Conservation (phyloP, 176 grass and related monocot species). For the Thalia dealbata region DNA sequence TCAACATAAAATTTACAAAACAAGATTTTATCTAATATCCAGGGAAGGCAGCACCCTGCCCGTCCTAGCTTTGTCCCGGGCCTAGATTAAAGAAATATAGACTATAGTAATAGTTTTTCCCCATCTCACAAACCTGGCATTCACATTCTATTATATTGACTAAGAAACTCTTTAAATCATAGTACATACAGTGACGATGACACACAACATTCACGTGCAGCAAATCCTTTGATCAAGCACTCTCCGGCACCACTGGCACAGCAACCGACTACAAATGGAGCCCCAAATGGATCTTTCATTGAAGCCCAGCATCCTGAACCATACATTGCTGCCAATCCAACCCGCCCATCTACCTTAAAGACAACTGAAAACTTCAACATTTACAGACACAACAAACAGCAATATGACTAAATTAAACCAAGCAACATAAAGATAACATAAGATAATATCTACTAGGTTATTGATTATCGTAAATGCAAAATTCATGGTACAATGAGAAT, state of each 20-base stretch:
- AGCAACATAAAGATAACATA: not conserved
- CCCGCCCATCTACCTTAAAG: conserved; percentile 71
- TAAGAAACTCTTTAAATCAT: not conserved
- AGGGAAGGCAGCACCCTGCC: not conserved
- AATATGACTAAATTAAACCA: not conserved
- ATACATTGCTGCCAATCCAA: conserved; percentile 94
- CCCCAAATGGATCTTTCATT: conserved; percentile 65
- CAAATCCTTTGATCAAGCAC: conserved; percentile 85
- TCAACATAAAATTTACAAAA: not conserved
- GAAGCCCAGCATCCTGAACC: conserved; percentile 92
- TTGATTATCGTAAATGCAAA: not conserved
- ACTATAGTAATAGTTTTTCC: no score
- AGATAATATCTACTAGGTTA: not conserved
- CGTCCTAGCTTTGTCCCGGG: no score
- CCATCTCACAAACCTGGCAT: no score
- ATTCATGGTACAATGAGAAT: not conserved
- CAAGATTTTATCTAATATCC: no score
- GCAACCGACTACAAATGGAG: conserved; percentile 50
- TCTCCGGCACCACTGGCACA: conserved; percentile 88
- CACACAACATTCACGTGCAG: conserved; percentile 77
- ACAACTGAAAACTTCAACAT: not conserved
- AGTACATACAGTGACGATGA: conserved; percentile 63
- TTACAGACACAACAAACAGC: not conserved
- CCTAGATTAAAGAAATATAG: not conserved
- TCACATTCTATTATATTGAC: not conserved